Evolutionary conservation across 768 basidiomycete genomes (phyloP), one percentile per base, ranked within the genome.

Genomic region (Auriscalpium orientale): DNA sequence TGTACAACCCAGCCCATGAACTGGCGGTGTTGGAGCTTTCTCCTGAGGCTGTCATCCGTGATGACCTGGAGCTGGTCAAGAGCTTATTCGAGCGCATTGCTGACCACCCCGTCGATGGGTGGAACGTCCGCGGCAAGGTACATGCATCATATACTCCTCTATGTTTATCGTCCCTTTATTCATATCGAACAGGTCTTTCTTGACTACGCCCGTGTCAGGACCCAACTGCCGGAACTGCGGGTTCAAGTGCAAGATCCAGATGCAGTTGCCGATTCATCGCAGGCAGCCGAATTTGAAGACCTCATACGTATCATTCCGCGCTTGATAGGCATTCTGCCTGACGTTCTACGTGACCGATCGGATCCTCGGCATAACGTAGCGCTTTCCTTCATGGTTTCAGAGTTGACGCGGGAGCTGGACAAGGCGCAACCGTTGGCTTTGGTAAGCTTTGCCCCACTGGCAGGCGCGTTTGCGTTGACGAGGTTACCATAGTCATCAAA

Each of bases 71-170:
- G 2, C 74, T 95, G 12, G 70, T 97, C 21, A 74, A 75, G 37
- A 76, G 76, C n/a, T 68, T 98, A 21, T 90, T 98, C 62, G 74
- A 72, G 50, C 76, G 77, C 9, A 84, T 98, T 61, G 74, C 73
- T 21, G 79, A 77, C 11, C 75, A 76, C 40, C 67, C 74, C 2
- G 78, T 95, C 10, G 81, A 82, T 45, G 83, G 83, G 9, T 97
- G 95, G 95, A 78, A 85, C 63, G 76, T 82, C 37, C 84, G 88
- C 37, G 95, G 95, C 51, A 87, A 94, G 79, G 92, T 89, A 61
- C 62, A 18, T 51, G 34, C 18, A 52, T 40, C 22, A 20, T 36
- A 61, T 49, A 33, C 47, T 33, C n/a, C 59, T 56, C 13, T 20
- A 6, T 22, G 38, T n/a, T 40, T 15, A 18, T 37, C 20, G 13